Percentiles rank a stretch among this genome's conserved stretches.
phyloP scores from a whole-genome alignment of 148 eudicot genomes.

The Camellia japonica region DNA sequence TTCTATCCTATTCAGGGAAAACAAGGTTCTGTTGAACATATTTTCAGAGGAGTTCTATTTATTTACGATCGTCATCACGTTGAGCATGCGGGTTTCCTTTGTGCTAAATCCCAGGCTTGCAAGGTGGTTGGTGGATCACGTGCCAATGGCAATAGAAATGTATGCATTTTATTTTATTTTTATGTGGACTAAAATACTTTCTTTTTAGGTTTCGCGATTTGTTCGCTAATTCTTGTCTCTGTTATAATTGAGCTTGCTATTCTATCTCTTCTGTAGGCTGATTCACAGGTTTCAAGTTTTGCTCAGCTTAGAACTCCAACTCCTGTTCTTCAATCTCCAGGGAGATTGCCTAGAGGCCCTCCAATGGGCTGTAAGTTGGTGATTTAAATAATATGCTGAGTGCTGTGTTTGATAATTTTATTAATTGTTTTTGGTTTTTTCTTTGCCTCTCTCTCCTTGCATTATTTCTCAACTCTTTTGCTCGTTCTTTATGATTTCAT shows the following conservation, averaged over 20 bases:
- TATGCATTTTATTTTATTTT: conserved; percentile 7
- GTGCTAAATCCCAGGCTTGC: conserved; percentile 85
- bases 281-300: conserved; percentile 49
- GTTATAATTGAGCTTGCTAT: conserved; percentile 10
- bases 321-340: conserved; percentile 70
- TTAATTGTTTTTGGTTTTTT: not conserved
- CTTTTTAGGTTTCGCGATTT: not conserved
- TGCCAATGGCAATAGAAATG: conserved; percentile 62
- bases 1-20: conserved; percentile 61
- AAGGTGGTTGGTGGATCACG: conserved; percentile 84
- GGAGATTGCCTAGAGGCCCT: conserved; percentile 77
- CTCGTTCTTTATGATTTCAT: not conserved
- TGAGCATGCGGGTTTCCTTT: conserved; percentile 97
- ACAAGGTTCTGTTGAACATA: conserved; percentile 98
- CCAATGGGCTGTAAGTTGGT: conserved; percentile 54
- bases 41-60: conserved; percentile 70
- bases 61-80: conserved; percentile 92
- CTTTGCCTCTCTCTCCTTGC: not conserved
- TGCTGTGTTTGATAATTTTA: not conserved
- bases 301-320: conserved; percentile 63
- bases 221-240: not conserved
- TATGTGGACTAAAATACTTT: not conserved
- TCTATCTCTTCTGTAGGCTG: conserved; percentile 40
- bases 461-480: not conserved
- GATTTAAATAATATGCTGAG: not conserved